Percentiles rank a stretch among this genome's conserved stretches.
Conservation (phyloP, 495 filamentous ascomycete species). For the Stereocaulon alpinum region DNA sequence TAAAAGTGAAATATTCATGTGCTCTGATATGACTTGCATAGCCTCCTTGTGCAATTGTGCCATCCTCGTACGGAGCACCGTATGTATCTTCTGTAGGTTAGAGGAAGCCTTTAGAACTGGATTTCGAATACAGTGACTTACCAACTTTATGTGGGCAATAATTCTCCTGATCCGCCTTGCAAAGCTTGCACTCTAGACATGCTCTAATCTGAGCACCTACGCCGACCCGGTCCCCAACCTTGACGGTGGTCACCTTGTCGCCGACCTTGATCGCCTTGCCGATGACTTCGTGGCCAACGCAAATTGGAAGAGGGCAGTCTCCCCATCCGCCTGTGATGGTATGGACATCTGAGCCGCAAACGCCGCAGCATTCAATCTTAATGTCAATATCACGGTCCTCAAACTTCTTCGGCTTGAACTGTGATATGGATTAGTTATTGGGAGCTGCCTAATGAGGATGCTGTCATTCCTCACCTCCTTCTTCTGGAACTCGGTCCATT, state of each 20-base stretch:
- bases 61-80: slow-evolving; percentile 50
- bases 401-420: slow-evolving; percentile 73
- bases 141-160: slow-evolving; percentile 59
- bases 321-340: slow-evolving; percentile 73
- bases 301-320: slow-evolving; percentile 53
- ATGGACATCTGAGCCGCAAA: slow-evolving; percentile 73
- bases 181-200: slow-evolving; percentile 59
- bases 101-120: not conserved
- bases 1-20: slow-evolving; percentile 60
- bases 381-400: slow-evolving; percentile 67
- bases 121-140: slow-evolving; percentile 17
- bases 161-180: slow-evolving; percentile 65
- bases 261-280: slow-evolving; percentile 65
- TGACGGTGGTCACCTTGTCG: slow-evolving; percentile 51
- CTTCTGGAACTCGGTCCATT: slow-evolving; percentile 54
- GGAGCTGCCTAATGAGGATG: not conserved
- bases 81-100: slow-evolving; percentile 45
- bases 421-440: slow-evolving; percentile 4
- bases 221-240: slow-evolving; percentile 67
- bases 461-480: slow-evolving; percentile 38
- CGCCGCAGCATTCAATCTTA: slow-evolving; percentile 62
- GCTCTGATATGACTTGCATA: slow-evolving; percentile 62
- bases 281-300: slow-evolving; percentile 68
- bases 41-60: slow-evolving; percentile 53
- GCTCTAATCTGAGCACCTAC: slow-evolving; percentile 69